A percentile compares a stretch with the other conserved stretches of the same genome.
Evolutionary conservation across 768 basidiomycete genomes (phyloP).

Genomic region (Clitopilus passeckerianus): DNA sequence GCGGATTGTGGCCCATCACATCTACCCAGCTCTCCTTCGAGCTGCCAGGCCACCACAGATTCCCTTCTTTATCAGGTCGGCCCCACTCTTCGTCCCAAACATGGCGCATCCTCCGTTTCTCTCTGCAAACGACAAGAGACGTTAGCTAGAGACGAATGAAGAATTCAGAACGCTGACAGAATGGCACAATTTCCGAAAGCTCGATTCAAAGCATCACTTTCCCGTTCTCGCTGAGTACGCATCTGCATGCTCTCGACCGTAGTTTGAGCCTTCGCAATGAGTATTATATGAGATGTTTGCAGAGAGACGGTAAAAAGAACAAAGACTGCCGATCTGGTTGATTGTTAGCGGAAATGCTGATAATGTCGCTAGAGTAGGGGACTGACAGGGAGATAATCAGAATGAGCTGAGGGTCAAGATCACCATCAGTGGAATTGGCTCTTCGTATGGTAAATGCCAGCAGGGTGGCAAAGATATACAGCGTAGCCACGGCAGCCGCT

Average conservation of each 20-base stretch:
- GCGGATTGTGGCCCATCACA: constrained; percentile 68
- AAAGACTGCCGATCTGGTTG: constrained; percentile 31
- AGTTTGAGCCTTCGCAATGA: constrained; percentile 62
- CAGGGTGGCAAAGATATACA: constrained; percentile 61
- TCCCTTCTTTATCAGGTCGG: constrained; percentile 63
- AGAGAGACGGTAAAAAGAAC: constrained; percentile 62
- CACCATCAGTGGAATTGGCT: constrained; percentile 12
- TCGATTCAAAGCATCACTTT: constrained; percentile 42
- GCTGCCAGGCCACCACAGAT: constrained; percentile 83
- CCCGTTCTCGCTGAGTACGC: constrained; percentile 59
- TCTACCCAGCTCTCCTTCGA: constrained; percentile 63
- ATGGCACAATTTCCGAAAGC: constrained; percentile 52
- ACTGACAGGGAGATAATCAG: constrained; percentile 73
- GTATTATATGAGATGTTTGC: constrained; percentile 48
- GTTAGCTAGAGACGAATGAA: background rate
- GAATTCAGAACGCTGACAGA: constrained; percentile 33
- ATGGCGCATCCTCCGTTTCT: constrained; percentile 35
- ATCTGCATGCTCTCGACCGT: constrained; percentile 76
- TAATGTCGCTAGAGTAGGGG: background rate
- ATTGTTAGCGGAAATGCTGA: background rate
- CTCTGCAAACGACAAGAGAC: constrained; percentile 27
- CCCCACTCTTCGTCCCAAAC: constrained; percentile 86
- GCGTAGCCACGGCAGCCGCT: constrained; percentile 54
- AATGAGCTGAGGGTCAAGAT: constrained; percentile 63
- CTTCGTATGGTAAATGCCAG: constrained; percentile 44